A percentile compares a stretch with the other conserved stretches of the same genome.
These are phyloP conservation scores for Populus hybrid DNA, from an alignment of 441 rosid genomes.

Conservation along the genomic window DNA sequence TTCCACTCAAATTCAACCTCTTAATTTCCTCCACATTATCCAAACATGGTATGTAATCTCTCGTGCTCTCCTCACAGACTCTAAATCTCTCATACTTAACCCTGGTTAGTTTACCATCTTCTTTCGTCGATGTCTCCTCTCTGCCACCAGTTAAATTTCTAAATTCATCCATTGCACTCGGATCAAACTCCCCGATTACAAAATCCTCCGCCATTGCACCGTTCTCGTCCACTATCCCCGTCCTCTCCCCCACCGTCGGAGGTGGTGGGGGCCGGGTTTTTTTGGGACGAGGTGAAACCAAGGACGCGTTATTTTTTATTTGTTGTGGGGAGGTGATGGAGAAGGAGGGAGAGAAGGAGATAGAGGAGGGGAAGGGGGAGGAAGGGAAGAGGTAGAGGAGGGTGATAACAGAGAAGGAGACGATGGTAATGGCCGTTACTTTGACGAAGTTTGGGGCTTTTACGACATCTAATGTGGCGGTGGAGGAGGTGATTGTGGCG, in stretches of 20 bases:
- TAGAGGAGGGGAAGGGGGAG: neutral
- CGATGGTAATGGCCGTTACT: slow-evolving; percentile 1
- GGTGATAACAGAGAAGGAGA: slow-evolving; percentile 9
- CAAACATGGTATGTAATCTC: slow-evolving; percentile 78
- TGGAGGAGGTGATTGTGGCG: neutral
- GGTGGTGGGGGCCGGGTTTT: neutral
- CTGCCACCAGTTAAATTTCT: slow-evolving; percentile 18
- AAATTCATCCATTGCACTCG: slow-evolving; percentile 32
- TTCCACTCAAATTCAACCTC: slow-evolving; percentile 54
- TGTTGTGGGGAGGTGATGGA: neutral
- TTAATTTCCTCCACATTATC: slow-evolving; percentile 61
- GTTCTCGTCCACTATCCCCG: slow-evolving; percentile 18
- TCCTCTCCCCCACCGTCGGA: slow-evolving; percentile 9
- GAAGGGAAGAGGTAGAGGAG: slow-evolving; percentile 14
- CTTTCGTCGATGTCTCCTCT: slow-evolving; percentile 14
- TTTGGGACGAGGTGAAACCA: neutral
- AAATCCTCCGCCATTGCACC: slow-evolving; percentile 28
- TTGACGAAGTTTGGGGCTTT: slow-evolving; percentile 10
- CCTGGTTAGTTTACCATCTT: slow-evolving; percentile 2
- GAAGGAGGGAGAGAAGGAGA: slow-evolving; percentile 1
- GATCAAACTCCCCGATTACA: slow-evolving; percentile 48
- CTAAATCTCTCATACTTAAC: slow-evolving; percentile 28
- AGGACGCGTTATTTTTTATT: neutral
- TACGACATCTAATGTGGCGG: neutral
- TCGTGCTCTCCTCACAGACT: slow-evolving; percentile 48